A percentile compares a stretch with the other conserved stretches of the same genome.
Evolutionary conservation across 306 rosid species (phyloP).

Genomic region (Medicago ruthenica): DNA sequence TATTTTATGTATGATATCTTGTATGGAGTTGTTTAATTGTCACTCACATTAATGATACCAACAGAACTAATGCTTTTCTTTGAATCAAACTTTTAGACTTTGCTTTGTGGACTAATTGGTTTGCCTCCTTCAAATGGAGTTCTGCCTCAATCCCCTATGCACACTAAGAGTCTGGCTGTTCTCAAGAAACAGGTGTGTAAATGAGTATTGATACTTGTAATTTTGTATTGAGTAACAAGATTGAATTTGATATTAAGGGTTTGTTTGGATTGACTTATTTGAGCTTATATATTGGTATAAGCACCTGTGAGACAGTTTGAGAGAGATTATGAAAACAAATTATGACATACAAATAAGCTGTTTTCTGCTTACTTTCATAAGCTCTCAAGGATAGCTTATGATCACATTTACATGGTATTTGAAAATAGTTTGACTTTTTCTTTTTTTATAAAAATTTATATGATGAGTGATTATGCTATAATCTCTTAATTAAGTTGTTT

Average conservation of each 20-base stretch:
- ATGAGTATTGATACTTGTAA: background rate
- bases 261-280: too few relatives aligned
- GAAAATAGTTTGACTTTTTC: too few relatives aligned
- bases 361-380: too few relatives aligned
- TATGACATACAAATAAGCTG: too few relatives aligned
- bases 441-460: too few relatives aligned
- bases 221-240: background rate
- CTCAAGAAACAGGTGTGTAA: conserved; percentile 72
- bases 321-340: too few relatives aligned
- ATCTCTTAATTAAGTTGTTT: too few relatives aligned
- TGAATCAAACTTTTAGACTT: conserved; percentile 56
- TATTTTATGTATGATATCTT: background rate
- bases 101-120: conserved; percentile 87
- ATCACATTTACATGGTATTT: too few relatives aligned
- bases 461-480: too few relatives aligned
- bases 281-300: too few relatives aligned
- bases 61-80: conserved; percentile 26
- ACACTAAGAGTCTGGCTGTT: conserved; percentile 87
- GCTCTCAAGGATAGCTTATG: too few relatives aligned
- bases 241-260: conserved; percentile 20
- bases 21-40: background rate
- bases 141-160: conserved; percentile 96
- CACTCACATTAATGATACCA: background rate
- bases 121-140: conserved; percentile 95
- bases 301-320: too few relatives aligned